Conservation (phyloP, 192 early-diverging fungal genomes). For the Backusella liffmaniae region DNA sequence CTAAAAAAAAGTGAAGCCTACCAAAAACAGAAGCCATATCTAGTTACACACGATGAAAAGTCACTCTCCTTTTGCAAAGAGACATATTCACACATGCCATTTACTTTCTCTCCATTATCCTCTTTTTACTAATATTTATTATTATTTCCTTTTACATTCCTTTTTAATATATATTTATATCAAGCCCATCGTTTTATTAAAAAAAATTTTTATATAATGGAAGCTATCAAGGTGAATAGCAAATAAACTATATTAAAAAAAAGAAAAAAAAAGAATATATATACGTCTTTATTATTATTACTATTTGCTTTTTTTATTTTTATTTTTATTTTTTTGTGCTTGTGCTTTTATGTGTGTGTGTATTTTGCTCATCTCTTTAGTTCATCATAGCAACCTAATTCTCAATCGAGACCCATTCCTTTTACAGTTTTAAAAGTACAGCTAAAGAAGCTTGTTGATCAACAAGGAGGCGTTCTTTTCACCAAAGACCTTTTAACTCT, state of each 20-base stretch:
- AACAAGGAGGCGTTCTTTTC: conserved; percentile 32
- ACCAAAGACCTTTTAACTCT: conserved; percentile 32
- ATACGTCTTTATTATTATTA: not conserved
- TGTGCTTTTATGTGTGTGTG: not conserved
- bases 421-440: conserved; percentile 25
- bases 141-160: not conserved
- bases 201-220: not conserved
- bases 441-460: conserved; percentile 16
- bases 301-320: not conserved
- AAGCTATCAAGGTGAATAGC: conserved; percentile 1
- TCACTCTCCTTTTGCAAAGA: not conserved
- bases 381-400: not conserved
- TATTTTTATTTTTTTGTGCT: not conserved
- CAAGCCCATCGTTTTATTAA: too few relatives aligned
- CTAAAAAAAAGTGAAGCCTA: not conserved
- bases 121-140: not conserved
- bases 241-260: not conserved
- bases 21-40: not conserved
- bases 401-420: conserved; percentile 15
- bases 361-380: not conserved
- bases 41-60: not conserved
- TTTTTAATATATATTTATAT: not conserved
- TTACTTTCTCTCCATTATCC: not conserved
- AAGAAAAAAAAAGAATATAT: too few relatives aligned
- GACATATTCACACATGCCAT: conserved; percentile 1